Base-by-base conservation (phyloP, 306 rosid species). In the Ochetophila trinervis region DNA sequence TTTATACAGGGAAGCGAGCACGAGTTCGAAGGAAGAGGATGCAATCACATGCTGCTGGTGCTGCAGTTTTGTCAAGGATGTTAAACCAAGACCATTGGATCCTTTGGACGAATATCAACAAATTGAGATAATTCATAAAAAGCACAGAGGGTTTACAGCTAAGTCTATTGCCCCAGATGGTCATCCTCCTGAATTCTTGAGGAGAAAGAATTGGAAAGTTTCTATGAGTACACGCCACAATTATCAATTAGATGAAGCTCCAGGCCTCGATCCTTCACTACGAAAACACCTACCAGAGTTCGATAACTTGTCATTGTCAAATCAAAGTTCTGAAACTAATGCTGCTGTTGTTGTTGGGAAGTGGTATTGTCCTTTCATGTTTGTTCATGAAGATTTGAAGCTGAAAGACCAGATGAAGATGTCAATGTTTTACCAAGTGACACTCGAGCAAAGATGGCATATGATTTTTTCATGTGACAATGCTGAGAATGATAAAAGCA, bases 1-100 rank as follows among this genome's bases (percentile, higher is more conserved):
- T 20, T 54, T 51, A n/a, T 75, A 42, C 53, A 88, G 95, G 66
- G 76, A 66, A 24, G 95, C 83, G 50, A 83, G 70, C 71, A 63
- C 64, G 1, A 79, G 68, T 18, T 78, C 85, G 34, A 56, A 50
- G 42, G 51, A 72, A 53, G 54, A 67, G 71, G 21, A 50, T 19
- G 10, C 6, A 19, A 16, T 18, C 4, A 42, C 45, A 10, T 60
- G 72, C 63, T 74, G 63, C 6, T 19, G 19, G 21, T 77, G 63
- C 50, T 20, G 60, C 4, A 12, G 19, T 5, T 15, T 0, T 30
- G 22, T 63, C 5, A 17, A 1, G 0, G 83, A 78, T 50, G 65
- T 10, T n/a, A 35, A 55, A 22, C 74, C 83, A 32, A 70, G 36
- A 14, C 68, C 75, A 6, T 68, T 82, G 15, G 72, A 78, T 57